Evolutionary conservation across 2,329 filamentous ascomycete species (phyloP), one percentile per base, ranked within the genome.

Genomic region (Ophiocordyceps robertsii): DNA sequence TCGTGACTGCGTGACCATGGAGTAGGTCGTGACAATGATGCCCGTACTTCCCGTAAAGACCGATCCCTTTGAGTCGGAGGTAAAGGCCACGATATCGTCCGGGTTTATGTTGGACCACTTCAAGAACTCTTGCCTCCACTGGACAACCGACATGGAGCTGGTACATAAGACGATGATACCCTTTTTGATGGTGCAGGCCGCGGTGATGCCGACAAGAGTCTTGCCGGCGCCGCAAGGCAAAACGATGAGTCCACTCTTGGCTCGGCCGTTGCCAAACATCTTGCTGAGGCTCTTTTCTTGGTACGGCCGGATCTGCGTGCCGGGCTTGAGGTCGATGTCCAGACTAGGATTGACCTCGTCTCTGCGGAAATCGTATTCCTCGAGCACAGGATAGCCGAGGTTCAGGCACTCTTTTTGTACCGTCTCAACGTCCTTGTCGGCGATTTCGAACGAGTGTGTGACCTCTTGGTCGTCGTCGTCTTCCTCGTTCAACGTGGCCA

Each of bases 251-350:
- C 92, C 92, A 61, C 88, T 95, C 67, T 95, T 92, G 13, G 92
- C 92, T 63, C 92, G 82, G 40, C 90, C 90, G 57, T 98, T 98
- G 57, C 92, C 90, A 59, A 98, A 98, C 92, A 98, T 98, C 63
- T 98, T 98, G 67, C 86, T 94, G 10, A 98, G 69, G 50, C 88
- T 94, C 66, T 95, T 94, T 62, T 98, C 92, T 59, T 98, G 92
- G 53, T 98, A 98, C 47, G 94, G 67, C 58, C 90, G 80, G 58
- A 96, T 96, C 55, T 90, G 84, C 0, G 89, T 90, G 44, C 82
- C 81, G 0, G 90, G 89, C 53, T 84, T 84, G 39, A 96, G 69
- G 59, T 96, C 90, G 52, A 98, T 98, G 44, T 96, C 88, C 31
- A 98, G 69, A 40, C 86, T 95, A 1, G 90, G 77, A 55, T 96